phyloP scores from a whole-genome alignment of 2,329 filamentous ascomycete species.

The Aspergillus brasiliensis region DNA sequence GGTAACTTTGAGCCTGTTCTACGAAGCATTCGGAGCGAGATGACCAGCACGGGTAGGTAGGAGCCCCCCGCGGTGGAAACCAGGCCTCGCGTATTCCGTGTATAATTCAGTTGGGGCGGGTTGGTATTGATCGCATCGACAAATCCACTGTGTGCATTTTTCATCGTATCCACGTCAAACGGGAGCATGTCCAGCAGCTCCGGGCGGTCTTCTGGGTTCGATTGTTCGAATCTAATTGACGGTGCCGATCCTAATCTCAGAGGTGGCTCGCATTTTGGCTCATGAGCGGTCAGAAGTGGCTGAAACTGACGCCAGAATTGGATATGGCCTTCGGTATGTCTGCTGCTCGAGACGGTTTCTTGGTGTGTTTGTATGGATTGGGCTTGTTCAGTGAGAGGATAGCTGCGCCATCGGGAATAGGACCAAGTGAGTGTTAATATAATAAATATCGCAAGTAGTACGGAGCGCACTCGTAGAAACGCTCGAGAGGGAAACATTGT shows the following conservation, averaged over 20 bases:
- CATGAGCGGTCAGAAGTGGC: slow-evolving; percentile 32
- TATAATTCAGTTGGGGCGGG: slow-evolving; percentile 36
- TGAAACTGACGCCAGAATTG: slow-evolving; percentile 40
- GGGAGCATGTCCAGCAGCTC: slow-evolving; percentile 34
- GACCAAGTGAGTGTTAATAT: slow-evolving; percentile 19
- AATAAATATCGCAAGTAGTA: slow-evolving; percentile 21
- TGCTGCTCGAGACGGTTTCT: neutral
- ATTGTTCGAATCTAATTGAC: slow-evolving; percentile 31
- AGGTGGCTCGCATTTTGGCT: slow-evolving; percentile 33
- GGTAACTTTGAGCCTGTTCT: slow-evolving; percentile 46
- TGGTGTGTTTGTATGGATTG: neutral
- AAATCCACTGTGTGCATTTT: slow-evolving; percentile 38
- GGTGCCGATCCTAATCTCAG: slow-evolving; percentile 28
- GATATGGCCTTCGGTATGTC: slow-evolving; percentile 21
- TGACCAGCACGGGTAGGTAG: slow-evolving; percentile 48
- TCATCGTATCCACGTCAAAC: slow-evolving; percentile 35
- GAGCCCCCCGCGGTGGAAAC: slow-evolving; percentile 50
- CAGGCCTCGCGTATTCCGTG: slow-evolving; percentile 42
- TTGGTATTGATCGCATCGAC: slow-evolving; percentile 31
- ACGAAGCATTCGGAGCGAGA: slow-evolving; percentile 50
- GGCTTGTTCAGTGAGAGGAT: neutral
- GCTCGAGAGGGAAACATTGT: slow-evolving; percentile 21
- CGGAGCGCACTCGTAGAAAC: slow-evolving; percentile 19
- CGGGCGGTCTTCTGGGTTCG: slow-evolving; percentile 30
- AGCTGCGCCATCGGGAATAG: slow-evolving; percentile 17